phyloP scores from a whole-genome alignment of 495 filamentous ascomycete genomes.

The Xylaria bambusicola region DNA sequence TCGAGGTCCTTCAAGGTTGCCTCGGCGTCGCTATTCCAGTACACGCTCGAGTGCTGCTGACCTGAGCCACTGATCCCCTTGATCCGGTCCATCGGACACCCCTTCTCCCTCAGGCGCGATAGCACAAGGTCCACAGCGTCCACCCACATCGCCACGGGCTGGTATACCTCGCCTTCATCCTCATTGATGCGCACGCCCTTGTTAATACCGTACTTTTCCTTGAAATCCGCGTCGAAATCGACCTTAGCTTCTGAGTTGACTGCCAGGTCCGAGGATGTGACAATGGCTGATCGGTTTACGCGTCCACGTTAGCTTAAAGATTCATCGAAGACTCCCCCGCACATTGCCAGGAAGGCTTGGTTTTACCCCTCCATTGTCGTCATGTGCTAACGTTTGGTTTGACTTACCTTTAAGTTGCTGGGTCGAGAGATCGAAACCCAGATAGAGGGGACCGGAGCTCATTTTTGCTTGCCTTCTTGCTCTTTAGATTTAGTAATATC shows the following conservation, averaged over 20 bases:
- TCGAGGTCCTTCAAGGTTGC: slow-evolving; percentile 61
- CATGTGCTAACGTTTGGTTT: too few species aligned
- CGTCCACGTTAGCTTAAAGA: background rate
- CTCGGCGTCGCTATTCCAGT: slow-evolving; percentile 81
- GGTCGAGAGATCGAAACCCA: slow-evolving; percentile 95
- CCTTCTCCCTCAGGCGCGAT: slow-evolving; percentile 65
- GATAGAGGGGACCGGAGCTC: slow-evolving; percentile 66
- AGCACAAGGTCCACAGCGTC: slow-evolving; percentile 88
- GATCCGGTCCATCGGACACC: slow-evolving; percentile 75
- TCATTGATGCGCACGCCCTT: slow-evolving; percentile 87
- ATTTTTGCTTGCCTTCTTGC: slow-evolving; percentile 40
- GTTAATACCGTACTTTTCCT: slow-evolving; percentile 76
- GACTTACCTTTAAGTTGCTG: slow-evolving; percentile 85
- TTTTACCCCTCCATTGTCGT: too few species aligned
- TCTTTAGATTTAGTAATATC: too few species aligned
- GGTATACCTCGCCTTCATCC: slow-evolving; percentile 81
- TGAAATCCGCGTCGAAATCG: slow-evolving; percentile 70
- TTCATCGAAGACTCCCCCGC: background rate
- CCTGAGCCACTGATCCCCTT: slow-evolving; percentile 87
- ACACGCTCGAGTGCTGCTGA: slow-evolving; percentile 94
- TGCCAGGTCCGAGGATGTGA: slow-evolving; percentile 76
- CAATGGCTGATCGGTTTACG: slow-evolving; percentile 56
- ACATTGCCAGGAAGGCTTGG: background rate
- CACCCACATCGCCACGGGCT: slow-evolving; percentile 91
- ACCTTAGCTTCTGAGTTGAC: slow-evolving; percentile 75